phyloP scores from a whole-genome alignment of 2,329 filamentous ascomycete species.

The Paradendryphiella salina region DNA sequence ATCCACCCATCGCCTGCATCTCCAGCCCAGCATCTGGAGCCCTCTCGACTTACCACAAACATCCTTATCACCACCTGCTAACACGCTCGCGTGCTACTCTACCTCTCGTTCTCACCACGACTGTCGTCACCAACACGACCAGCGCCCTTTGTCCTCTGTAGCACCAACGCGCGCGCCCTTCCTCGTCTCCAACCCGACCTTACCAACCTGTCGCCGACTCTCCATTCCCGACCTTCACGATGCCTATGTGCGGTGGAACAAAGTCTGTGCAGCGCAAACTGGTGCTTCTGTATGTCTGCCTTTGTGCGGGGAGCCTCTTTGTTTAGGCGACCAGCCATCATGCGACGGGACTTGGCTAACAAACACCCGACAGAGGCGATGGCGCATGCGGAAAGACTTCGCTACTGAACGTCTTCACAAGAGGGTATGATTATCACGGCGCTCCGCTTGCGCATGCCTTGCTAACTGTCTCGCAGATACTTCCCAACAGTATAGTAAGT shows the following conservation, averaged over 20 bases:
- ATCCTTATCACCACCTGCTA: constrained; percentile 21
- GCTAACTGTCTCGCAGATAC: constrained; percentile 61
- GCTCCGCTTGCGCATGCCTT: neutral
- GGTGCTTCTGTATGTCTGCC: constrained; percentile 74
- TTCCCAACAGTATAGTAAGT: constrained; percentile 93
- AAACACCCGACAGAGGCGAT: constrained; percentile 68
- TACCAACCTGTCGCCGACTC: constrained; percentile 29
- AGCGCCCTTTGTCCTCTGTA: constrained; percentile 15
- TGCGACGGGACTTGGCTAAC: constrained; percentile 34
- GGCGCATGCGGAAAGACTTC: constrained; percentile 98
- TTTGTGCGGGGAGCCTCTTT: constrained; percentile 18
- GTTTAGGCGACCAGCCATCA: constrained; percentile 4
- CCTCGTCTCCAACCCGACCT: constrained; percentile 27
- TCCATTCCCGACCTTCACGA: constrained; percentile 27
- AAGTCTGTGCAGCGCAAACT: constrained; percentile 94
- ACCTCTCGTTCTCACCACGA: constrained; percentile 10
- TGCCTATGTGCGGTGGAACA: constrained; percentile 56
- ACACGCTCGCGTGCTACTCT: constrained; percentile 13
- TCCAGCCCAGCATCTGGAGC: constrained; percentile 20
- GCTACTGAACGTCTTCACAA: constrained; percentile 94
- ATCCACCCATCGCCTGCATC: constrained; percentile 12
- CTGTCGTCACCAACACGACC: constrained; percentile 3
- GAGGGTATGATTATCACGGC: constrained; percentile 69
- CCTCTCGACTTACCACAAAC: constrained; percentile 10
- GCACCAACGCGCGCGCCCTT: constrained; percentile 27